Conservation (phyloP, 768 basidiomycete species). For the Inosperma sp. region DNA sequence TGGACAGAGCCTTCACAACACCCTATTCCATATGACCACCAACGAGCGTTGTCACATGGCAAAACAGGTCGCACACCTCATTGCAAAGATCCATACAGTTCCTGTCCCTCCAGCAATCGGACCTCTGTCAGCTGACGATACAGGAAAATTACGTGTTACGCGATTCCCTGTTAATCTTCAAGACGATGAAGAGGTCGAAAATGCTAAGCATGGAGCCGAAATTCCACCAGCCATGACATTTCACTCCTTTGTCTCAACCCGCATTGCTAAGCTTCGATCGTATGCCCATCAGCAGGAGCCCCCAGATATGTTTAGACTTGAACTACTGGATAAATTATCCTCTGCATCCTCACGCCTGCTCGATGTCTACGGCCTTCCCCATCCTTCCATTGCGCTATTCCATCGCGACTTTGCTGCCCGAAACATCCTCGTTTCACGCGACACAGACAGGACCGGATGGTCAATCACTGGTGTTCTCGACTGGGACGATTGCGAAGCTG, state of each 20-base stretch:
- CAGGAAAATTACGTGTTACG: not conserved
- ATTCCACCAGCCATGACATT: not conserved
- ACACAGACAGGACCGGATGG: not conserved
- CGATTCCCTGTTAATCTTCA: not conserved
- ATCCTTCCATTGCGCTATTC: not conserved
- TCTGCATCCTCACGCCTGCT: not conserved
- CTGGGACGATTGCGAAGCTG: not conserved
- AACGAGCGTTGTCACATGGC: not conserved
- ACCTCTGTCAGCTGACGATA: not conserved
- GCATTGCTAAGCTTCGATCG: not conserved
- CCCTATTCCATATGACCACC: not conserved
- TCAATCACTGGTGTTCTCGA: not conserved
- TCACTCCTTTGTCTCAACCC: not conserved
- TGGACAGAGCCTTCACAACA: not conserved
- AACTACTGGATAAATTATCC: not conserved
- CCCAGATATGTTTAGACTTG: not conserved
- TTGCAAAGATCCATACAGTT: not conserved
- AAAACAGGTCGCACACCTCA: constrained; percentile 1
- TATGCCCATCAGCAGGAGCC: not conserved
- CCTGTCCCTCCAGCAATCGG: not conserved
- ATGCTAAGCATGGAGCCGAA: too few species aligned
- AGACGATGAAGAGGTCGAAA: not conserved
- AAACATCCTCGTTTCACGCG: not conserved
- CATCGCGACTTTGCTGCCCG: not conserved
- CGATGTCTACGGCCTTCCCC: not conserved